Conservation (phyloP, 179 eudicot genomes). For the Spinacia oleracea region DNA sequence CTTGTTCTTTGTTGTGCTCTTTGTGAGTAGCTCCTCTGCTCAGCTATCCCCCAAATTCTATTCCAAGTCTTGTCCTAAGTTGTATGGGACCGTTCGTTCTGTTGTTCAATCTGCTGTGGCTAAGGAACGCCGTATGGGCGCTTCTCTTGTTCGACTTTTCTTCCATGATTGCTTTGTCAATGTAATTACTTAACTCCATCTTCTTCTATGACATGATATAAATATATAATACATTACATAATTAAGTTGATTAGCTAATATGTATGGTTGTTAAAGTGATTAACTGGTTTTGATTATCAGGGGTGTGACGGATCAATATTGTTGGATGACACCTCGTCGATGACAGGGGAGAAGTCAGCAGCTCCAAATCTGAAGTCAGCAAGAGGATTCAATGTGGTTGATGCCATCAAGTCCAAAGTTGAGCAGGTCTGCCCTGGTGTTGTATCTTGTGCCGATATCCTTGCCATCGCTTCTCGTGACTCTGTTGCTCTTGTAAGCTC, state of each 20-base stretch:
- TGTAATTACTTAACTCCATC: conserved; percentile 20
- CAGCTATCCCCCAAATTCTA: conserved; percentile 28
- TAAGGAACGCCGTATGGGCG: conserved; percentile 36
- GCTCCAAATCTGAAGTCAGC: conserved; percentile 31
- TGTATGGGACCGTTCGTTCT: conserved; percentile 15
- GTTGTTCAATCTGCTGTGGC: conserved; percentile 28
- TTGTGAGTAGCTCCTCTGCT: conserved; percentile 19
- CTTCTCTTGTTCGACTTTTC: conserved; percentile 38
- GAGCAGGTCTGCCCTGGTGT: conserved; percentile 37
- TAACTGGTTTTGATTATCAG: no score
- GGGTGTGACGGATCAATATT: conserved; percentile 44
- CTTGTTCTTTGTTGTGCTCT: conserved; percentile 16
- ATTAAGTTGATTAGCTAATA: background rate
- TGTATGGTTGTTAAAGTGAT: background rate
- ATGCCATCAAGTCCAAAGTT: conserved; percentile 32
- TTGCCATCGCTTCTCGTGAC: conserved; percentile 40
- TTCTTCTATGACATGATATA: no score
- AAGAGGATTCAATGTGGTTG: conserved; percentile 37
- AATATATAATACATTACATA: background rate
- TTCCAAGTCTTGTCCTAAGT: conserved; percentile 27
- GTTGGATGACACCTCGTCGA: conserved; percentile 35
- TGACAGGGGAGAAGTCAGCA: conserved; percentile 36
- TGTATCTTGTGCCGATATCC: conserved; percentile 40
- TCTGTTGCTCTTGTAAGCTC: conserved; percentile 28
- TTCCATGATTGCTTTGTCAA: conserved; percentile 44